These are phyloP conservation scores for Podaxis pistillaris DNA, from an alignment of 768 basidiomycete species.

Conservation along the genomic window DNA sequence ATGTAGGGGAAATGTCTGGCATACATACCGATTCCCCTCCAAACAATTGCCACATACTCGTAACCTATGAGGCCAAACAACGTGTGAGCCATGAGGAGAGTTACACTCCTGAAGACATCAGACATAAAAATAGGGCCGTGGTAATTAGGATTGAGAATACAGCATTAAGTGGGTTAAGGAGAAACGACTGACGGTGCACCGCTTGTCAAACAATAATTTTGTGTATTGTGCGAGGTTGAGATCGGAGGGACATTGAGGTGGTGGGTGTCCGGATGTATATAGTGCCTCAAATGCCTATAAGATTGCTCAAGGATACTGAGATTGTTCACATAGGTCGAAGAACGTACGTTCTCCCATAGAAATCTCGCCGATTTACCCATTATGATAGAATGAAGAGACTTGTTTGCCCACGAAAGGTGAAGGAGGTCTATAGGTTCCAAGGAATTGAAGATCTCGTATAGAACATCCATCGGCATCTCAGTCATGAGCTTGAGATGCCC, in stretches of 20 bases:
- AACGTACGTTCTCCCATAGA: slow-evolving; percentile 33
- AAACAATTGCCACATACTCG: slow-evolving; percentile 5
- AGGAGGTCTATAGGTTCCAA: slow-evolving; percentile 40
- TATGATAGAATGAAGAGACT: slow-evolving; percentile 33
- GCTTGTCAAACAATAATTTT: slow-evolving; percentile 30
- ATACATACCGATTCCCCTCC: neutral
- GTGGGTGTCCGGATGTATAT: slow-evolving; percentile 14
- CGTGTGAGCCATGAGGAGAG: slow-evolving; percentile 9
- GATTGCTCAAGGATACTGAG: slow-evolving; percentile 17
- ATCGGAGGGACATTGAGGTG: slow-evolving; percentile 28
- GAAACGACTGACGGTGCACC: slow-evolving; percentile 8
- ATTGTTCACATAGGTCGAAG: slow-evolving; percentile 16
- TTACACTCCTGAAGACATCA: neutral
- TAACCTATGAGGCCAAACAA: slow-evolving; percentile 10
- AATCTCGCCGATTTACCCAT: slow-evolving; percentile 21
- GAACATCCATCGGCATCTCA: slow-evolving; percentile 34
- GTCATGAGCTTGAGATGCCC: slow-evolving; percentile 27
- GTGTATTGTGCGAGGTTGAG: slow-evolving; percentile 33
- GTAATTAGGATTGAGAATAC: neutral
- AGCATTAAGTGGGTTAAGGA: neutral
- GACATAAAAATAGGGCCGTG: neutral
- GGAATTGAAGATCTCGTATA: slow-evolving; percentile 37
- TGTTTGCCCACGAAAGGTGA: slow-evolving; percentile 36
- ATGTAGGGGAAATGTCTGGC: neutral
- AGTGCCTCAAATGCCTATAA: slow-evolving; percentile 8